Base-by-base conservation (phyloP, 2,329 filamentous ascomycete species). In the Ophiostoma quercus region DNA sequence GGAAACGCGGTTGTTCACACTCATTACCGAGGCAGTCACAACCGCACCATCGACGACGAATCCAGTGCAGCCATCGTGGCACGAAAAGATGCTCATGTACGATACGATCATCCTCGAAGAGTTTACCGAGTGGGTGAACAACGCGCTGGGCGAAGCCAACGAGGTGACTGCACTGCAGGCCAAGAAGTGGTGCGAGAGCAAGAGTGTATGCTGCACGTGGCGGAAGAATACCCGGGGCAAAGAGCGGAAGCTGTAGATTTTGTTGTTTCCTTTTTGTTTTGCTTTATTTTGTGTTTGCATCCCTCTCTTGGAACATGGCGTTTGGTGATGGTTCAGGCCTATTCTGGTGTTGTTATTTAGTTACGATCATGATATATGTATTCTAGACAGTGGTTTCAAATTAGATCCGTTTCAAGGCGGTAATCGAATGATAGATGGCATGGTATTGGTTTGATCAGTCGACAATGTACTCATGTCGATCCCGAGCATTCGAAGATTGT, bases 41-140 rank as follows among this genome's bases (percentile, higher is more conserved):
- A 79, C 80, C 0, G 81, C 83, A 3, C 82, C 86, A 2, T 81
- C 81, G 14, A 82, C 84, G 0, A 81, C 75, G 3, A 81, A 88
- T 73, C 79, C 83, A 0, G 73, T 73, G 7, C 77, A 83, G 2
- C 87, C 87, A 16, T 92, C 87, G 1, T 98, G 94, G 92, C 84
- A 96, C 74, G 92, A 98, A 79, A 96, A 93, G 80, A 97, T 99
- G 66, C 82, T 98, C 6, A 87, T 98, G 77, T 98, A 96, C 77
- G 94, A 98, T 75, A 92, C 94, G 0, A 90, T 99, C 62, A 84
- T 95, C 1, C 79, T 97, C 0, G 94, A 98, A 79, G 93, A 97
- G 73, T 81, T 99, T 16, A 86, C 94, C 0, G 80, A 82, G 0
- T 98, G 93, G 91, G 80, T 98, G 19, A 97, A 97, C 82, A 3